Evolutionary conservation across 805 yeast genomes (phyloP).

Genomic region (Metschnikowia corniflorae): DNA sequence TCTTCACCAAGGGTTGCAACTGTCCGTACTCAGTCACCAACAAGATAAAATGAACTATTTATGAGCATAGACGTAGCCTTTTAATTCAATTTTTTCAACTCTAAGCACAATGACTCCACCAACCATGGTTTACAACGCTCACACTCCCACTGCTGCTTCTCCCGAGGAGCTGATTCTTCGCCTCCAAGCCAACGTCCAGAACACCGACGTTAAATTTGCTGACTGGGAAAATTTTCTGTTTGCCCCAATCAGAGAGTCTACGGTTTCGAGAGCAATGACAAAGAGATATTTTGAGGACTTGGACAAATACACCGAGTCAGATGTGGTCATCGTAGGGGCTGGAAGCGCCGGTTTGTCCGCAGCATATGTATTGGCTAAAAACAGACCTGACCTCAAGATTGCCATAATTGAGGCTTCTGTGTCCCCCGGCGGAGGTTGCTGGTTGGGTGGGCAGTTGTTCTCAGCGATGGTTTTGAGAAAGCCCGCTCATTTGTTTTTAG

Average conservation of each 20-base stretch:
- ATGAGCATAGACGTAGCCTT: too few relatives aligned
- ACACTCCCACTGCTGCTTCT: constrained; percentile 14
- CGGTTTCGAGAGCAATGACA: constrained; percentile 80
- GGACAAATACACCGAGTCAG: constrained; percentile 72
- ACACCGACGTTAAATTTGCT: constrained; percentile 30
- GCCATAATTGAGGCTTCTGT: constrained; percentile 72
- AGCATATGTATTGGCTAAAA: constrained; percentile 68
- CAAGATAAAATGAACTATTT: too few relatives aligned
- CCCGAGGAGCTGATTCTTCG: constrained; percentile 6
- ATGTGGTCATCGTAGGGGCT: constrained; percentile 72
- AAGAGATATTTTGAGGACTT: constrained; percentile 67
- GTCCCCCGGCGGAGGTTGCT: constrained; percentile 79
- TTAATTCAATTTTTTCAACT: too few relatives aligned
- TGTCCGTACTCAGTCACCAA: too few relatives aligned
- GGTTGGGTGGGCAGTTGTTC: constrained; percentile 74
- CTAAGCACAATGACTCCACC: constrained; percentile 7
- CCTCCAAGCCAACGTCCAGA: constrained; percentile 18
- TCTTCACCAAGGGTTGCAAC: neutral
- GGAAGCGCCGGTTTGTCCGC: constrained; percentile 76
- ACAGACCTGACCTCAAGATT: constrained; percentile 71
- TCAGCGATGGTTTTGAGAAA: constrained; percentile 78
- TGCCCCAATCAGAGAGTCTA: constrained; percentile 72
- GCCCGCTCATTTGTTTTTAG: constrained; percentile 69
- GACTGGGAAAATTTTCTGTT: constrained; percentile 70
- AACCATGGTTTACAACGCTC: constrained; percentile 17